phyloP scores from a whole-genome alignment of 352 stramenopile genomes.

The Pilasporangium apinafurcum region DNA sequence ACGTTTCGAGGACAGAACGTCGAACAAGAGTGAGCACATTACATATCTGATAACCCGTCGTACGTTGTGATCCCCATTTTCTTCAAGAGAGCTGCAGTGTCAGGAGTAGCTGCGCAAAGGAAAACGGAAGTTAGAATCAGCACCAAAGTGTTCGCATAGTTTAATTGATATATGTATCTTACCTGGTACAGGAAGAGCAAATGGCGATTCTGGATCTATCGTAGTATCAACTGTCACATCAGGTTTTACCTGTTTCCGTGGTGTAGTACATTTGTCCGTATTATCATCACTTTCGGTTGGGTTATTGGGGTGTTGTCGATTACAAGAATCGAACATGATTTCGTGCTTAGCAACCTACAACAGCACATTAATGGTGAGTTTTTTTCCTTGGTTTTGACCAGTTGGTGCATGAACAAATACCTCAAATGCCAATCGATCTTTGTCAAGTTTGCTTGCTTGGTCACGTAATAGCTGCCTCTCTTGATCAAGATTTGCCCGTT shows the following conservation, averaged over 20 bases:
- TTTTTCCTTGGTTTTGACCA: too few species aligned
- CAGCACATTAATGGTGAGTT: too few species aligned
- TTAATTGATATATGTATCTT: not conserved
- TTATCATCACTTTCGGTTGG: constrained; percentile 1
- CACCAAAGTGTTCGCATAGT: too few species aligned
- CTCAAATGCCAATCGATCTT: constrained; percentile 58
- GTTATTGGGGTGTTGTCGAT: not conserved
- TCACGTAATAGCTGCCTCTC: constrained; percentile 38
- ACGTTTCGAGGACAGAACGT: too few species aligned
- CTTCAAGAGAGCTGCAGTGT: constrained; percentile 4
- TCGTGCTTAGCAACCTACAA: constrained; percentile 36
- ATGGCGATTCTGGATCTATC: constrained; percentile 11
- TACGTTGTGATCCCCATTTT: constrained; percentile 7
- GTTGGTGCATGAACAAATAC: constrained; percentile 8
- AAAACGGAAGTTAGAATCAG: not conserved
- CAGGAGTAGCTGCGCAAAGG: constrained; percentile 2
- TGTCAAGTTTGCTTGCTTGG: constrained; percentile 48
- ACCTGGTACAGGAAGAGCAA: constrained; percentile 42
- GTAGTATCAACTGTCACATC: not conserved
- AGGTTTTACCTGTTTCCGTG: constrained; percentile 9
- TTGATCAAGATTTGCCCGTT: constrained; percentile 29
- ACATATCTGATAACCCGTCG: too few species aligned
- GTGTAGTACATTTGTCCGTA: constrained; percentile 5
- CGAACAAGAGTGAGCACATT: too few species aligned
- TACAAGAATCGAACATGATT: constrained; percentile 11